Percentiles rank a stretch among this genome's conserved stretches.
These are phyloP conservation scores for Luzula sylvatica DNA, from an alignment of 176 grass and related monocot genomes.

Conservation along the genomic window DNA sequence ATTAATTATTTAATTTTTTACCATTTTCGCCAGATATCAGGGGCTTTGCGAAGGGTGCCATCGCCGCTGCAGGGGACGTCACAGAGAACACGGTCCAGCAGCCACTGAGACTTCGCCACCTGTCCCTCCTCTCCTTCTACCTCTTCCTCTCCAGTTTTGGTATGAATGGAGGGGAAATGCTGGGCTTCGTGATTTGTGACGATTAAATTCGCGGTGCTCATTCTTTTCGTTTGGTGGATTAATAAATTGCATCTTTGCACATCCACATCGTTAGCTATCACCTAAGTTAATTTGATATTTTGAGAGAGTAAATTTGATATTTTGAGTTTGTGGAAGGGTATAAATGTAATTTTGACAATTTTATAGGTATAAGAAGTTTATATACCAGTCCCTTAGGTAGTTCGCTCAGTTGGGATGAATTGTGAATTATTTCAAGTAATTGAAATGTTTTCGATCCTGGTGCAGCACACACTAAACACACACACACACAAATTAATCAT, in stretches of 20 bases:
- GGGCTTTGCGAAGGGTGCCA: constrained; percentile 90
- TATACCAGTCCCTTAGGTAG: constrained; percentile 72
- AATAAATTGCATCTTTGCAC: constrained; percentile 99
- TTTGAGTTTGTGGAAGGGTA: neutral
- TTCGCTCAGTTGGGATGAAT: constrained; percentile 54
- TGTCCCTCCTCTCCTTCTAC: constrained; percentile 26
- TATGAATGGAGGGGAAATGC: constrained; percentile 69
- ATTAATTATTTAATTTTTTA: constrained; percentile 19
- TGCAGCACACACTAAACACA: constrained; percentile 88
- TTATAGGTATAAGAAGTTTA: neutral
- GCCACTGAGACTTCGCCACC: constrained; percentile 20
- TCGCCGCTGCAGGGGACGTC: constrained; percentile 99
- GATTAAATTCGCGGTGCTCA: constrained; percentile 90
- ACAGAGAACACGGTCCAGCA: constrained; percentile 86
- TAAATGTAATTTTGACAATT: neutral
- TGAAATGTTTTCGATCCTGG: constrained; percentile 99
- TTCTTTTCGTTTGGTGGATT: constrained; percentile 97
- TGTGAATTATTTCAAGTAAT: constrained; percentile 97
- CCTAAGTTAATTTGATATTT: constrained; percentile 23
- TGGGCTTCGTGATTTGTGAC: constrained; percentile 99
- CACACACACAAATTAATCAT: constrained; percentile 23
- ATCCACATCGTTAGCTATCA: constrained; percentile 95
- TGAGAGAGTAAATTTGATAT: too few relatives aligned
- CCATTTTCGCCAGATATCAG: constrained; percentile 99
- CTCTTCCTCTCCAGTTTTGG: constrained; percentile 24